Percentiles rank a stretch among this genome's conserved stretches.
Conservation (phyloP, 305 asterid genomes). For the Salvia sclarea region DNA sequence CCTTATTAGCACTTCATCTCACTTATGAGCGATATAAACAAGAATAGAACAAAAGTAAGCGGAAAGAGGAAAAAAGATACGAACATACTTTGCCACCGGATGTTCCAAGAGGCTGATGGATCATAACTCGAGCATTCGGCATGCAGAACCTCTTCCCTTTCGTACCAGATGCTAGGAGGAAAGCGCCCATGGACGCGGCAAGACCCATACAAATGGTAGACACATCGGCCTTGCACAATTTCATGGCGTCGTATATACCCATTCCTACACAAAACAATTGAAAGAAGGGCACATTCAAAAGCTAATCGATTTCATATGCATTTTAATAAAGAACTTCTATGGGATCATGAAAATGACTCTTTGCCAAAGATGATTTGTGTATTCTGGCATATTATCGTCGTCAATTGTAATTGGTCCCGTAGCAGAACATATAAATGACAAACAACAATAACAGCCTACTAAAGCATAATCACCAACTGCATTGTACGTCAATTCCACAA, state of each 20-base stretch:
- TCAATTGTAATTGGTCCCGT: background rate
- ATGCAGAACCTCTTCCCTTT: conserved; percentile 95
- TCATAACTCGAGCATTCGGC: conserved; percentile 97
- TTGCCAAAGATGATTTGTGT: background rate
- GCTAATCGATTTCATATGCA: conserved; percentile 3
- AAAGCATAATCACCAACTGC: background rate
- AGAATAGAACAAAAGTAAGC: conserved; percentile 1
- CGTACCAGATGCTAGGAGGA: conserved; percentile 83
- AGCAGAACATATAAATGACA: background rate
- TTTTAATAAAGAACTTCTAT: background rate
- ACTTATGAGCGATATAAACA: background rate
- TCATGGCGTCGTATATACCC: conserved; percentile 98
- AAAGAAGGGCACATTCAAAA: conserved; percentile 10
- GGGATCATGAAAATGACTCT: background rate
- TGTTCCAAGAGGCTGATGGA: conserved; percentile 92
- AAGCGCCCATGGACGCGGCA: conserved; percentile 94
- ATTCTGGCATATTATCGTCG: background rate
- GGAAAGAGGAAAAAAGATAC: background rate
- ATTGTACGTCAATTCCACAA: background rate
- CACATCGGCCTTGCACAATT: conserved; percentile 89
- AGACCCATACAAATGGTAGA: conserved; percentile 84
- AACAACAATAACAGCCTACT: background rate
- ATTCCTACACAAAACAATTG: conserved; percentile 53
- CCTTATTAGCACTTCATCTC: background rate
- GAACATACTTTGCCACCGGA: conserved; percentile 74